phyloP scores from a whole-genome alignment of 306 rosid species.

The Medicago truncatula region MtrunA17r5.0-ANR NC_053045.1:35902501-35903000 shows the following conservation, averaged over 20 bases:
- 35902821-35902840: too few species aligned
- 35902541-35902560: neutral
- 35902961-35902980: conserved; percentile 3
- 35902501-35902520: neutral
- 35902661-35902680: neutral
- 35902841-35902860: conserved; percentile 16
- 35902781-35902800: too few species aligned
- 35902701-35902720: too few species aligned
- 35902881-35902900: neutral
- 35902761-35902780: too few species aligned
- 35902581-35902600: neutral
- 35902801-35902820: too few species aligned
- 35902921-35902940: conserved; percentile 8
- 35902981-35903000: neutral
- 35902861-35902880: neutral
- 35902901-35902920: conserved; percentile 1
- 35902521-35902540: neutral
- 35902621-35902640: conserved; percentile 2
- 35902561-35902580: conserved; percentile 2
- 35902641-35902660: conserved; percentile 10
- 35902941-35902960: neutral
- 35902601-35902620: neutral
- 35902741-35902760: too few species aligned
- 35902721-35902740: too few species aligned
- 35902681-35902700: too few species aligned